These are phyloP conservation scores for Aciculosporium take DNA, from an alignment of 2,329 filamentous ascomycete genomes.

Conservation along the genomic window DNA sequence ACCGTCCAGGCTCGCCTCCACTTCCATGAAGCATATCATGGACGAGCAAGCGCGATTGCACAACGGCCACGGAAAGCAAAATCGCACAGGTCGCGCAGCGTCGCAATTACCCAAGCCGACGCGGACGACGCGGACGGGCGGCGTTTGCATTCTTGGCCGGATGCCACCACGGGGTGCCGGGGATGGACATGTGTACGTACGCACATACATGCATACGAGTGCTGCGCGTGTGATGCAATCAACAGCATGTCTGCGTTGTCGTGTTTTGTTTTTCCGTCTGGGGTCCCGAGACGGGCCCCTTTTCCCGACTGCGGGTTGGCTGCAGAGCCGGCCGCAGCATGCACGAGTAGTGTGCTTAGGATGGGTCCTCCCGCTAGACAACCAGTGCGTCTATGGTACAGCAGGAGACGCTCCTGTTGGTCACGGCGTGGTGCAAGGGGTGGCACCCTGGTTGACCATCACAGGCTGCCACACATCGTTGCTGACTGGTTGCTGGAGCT, in stretches of 20 bases:
- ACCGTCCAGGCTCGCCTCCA: neutral
- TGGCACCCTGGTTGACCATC: neutral
- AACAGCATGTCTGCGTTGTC: neutral
- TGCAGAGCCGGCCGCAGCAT: conserved; percentile 26
- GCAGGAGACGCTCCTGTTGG: neutral
- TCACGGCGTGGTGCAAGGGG: neutral
- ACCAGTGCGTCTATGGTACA: conserved; percentile 1
- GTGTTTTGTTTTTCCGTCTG: conserved; percentile 6
- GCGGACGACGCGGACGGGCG: neutral
- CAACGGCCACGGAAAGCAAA: neutral
- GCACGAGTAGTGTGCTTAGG: conserved; percentile 17
- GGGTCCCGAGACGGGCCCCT: conserved; percentile 20
- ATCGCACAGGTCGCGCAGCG: neutral
- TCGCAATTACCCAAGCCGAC: neutral
- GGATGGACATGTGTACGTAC: neutral
- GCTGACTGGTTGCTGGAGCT: neutral
- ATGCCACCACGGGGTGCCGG: neutral
- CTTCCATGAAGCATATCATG: neutral
- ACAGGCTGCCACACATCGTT: neutral
- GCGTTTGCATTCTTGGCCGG: neutral
- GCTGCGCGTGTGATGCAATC: neutral
- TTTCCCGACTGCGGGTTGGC: conserved; percentile 20
- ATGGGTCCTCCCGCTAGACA: conserved; percentile 8
- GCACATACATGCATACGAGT: neutral
- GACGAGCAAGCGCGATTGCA: neutral